phyloP scores from a whole-genome alignment of 192 early-diverging fungal species.

The Coemansia sp. region DNA sequence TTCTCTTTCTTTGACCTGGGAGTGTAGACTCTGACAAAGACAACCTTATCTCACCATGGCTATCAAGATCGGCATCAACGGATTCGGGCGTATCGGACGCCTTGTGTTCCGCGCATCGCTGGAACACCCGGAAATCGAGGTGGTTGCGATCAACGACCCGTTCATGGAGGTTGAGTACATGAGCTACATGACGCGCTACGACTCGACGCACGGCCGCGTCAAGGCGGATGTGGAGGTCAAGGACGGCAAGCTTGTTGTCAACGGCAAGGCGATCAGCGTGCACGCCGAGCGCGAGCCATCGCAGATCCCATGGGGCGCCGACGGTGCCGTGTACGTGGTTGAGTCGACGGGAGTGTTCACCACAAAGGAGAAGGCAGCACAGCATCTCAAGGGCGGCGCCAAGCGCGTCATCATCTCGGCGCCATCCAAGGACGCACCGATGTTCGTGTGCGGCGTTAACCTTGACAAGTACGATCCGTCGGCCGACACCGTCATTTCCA shows the following conservation, averaged over 20 bases:
- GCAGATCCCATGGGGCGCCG: conserved; percentile 85
- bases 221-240: conserved; percentile 77
- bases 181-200: conserved; percentile 98
- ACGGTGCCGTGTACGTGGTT: conserved; percentile 88
- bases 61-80: conserved; percentile 65
- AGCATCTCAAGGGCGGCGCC: conserved; percentile 89
- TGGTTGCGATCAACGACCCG: conserved; percentile 95
- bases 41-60: background rate
- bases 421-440: conserved; percentile 94
- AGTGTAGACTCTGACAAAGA: conserved; percentile 3
- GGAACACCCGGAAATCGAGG: conserved; percentile 65
- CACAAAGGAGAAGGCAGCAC: conserved; percentile 78
- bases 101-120: conserved; percentile 91
- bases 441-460: conserved; percentile 99
- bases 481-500: conserved; percentile 85
- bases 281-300: conserved; percentile 76
- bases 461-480: conserved; percentile 84
- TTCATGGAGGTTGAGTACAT: conserved; percentile 97
- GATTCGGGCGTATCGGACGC: conserved; percentile 98
- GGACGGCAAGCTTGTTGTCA: conserved; percentile 87
- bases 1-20: too few species aligned
- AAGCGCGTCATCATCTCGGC: conserved; percentile 99
- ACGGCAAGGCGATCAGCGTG: conserved; percentile 79
- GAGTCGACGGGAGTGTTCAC: conserved; percentile 99
- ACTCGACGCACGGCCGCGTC: conserved; percentile 97